Base-by-base conservation (phyloP, 306 rosid genomes). In the Ormosia semicastrata region DNA sequence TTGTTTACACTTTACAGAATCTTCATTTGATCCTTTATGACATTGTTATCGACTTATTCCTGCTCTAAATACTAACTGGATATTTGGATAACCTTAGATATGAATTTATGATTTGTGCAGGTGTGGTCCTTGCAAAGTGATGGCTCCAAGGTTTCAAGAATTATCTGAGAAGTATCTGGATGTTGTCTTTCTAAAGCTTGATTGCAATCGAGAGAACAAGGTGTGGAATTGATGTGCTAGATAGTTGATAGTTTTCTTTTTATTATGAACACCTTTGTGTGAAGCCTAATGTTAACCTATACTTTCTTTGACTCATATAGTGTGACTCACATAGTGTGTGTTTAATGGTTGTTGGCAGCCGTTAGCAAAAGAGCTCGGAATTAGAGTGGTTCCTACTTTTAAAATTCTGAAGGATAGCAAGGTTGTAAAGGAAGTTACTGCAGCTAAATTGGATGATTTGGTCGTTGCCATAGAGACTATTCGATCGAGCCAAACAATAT, bases 101-200 rank as follows among this genome's bases (percentile, higher is more conserved):
- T 81, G 34, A 40, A 39, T 54, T 82, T 70, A 65, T 73, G 81
- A 73, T 24, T 11, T 79, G 37, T 66, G 83, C 86, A 95, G 99
- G 99, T 95, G 99, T 59, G 99, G 99, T 47, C 99, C 98, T 67
- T 95, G 99, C 94, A 95, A 93, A 85, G 95, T 95, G 79, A 95
- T 95, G 6, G 99, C 98, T 70, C 99, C 99, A 34, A 93, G 87
- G 78, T 95, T 29, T 72, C 82, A 86, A 88, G 91, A 90, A 59
- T 77, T 95, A 77, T 89, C 99, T 6, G 76, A 92, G 85, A 89
- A 92, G 90, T 91, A 93, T 73, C 84, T 84, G 32, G 99, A 95
- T 81, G 99, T 92, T 52, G 90, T 95, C 33, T 95, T 95, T 77
- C 87, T 93, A 79, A 95, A 95, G 92, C 98, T 95, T 33, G 99